phyloP scores from a whole-genome alignment of 2,329 filamentous ascomycete genomes.

The Epichloe elymi region DNA sequence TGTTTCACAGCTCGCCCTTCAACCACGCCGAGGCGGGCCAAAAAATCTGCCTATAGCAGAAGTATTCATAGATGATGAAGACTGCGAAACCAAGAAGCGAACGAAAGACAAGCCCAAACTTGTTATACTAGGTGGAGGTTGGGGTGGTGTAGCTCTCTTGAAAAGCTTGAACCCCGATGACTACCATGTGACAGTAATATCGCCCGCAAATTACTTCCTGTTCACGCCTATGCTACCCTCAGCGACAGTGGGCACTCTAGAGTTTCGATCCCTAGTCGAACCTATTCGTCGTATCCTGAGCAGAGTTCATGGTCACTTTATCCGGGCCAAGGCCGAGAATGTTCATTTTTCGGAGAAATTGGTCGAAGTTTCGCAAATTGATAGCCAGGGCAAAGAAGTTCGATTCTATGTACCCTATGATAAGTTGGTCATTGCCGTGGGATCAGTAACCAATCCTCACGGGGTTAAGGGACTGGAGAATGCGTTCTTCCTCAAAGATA shows the following conservation, averaged over 20 bases:
- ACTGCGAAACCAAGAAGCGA: conserved; percentile 52
- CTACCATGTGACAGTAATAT: conserved; percentile 92
- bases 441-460: conserved; percentile 85
- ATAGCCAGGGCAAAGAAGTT: conserved; percentile 56
- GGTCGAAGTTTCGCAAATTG: conserved; percentile 69
- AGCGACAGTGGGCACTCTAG: conserved; percentile 89
- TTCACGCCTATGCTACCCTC: conserved; percentile 98
- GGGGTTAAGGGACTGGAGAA: conserved; percentile 91
- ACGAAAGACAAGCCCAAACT: conserved; percentile 83
- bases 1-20: conserved; percentile 73
- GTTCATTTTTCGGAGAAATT: conserved; percentile 87
- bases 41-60: conserved; percentile 93
- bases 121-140: conserved; percentile 86
- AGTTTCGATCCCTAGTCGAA: conserved; percentile 82
- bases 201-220: conserved; percentile 89
- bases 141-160: conserved; percentile 84
- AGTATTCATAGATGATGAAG: conserved; percentile 78
- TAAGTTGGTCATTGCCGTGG: conserved; percentile 85
- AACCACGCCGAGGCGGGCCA: conserved; percentile 70
- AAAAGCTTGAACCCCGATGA: conserved; percentile 84
- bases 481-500: conserved; percentile 90
- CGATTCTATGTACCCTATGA: conserved; percentile 95
- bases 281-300: conserved; percentile 76
- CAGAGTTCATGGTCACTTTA: conserved; percentile 72
- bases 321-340: conserved; percentile 76